A percentile compares a stretch with the other conserved stretches of the same genome.
phyloP scores from a whole-genome alignment of 768 basidiomycete genomes.

The Clitopilus passeckerianus region DNA sequence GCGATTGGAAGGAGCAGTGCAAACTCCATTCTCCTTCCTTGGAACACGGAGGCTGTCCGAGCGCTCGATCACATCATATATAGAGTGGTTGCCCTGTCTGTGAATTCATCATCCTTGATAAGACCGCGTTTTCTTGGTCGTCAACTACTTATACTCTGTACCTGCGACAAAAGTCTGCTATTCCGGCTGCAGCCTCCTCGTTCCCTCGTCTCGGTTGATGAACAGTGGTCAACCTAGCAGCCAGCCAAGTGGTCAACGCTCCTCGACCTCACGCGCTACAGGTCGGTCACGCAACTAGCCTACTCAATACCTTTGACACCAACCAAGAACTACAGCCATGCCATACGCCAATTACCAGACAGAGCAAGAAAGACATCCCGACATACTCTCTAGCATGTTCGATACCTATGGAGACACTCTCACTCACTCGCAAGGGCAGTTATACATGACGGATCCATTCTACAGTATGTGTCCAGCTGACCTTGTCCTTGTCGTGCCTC shows the following conservation, averaged over 20 bases:
- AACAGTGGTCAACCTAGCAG: conserved; percentile 8
- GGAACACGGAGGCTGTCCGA: conserved; percentile 32
- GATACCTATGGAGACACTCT: conserved; percentile 4
- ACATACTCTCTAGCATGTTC: background rate
- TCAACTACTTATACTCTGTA: conserved; percentile 4
- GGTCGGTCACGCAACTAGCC: background rate
- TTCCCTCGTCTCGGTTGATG: background rate
- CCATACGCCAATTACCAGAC: conserved; percentile 3
- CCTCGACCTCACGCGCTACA: background rate
- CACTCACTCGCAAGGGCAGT: background rate
- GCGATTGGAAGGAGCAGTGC: background rate
- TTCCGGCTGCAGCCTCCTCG: background rate
- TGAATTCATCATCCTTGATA: conserved; percentile 23
- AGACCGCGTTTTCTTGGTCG: conserved; percentile 13
- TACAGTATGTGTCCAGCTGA: background rate
- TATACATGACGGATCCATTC: background rate
- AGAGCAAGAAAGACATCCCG: conserved; percentile 4
- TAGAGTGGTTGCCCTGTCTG: conserved; percentile 22
- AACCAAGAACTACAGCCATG: conserved; percentile 9
- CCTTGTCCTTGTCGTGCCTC: background rate
- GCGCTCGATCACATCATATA: conserved; percentile 27
- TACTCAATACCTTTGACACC: background rate
- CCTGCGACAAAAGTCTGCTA: background rate
- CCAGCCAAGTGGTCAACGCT: conserved; percentile 5
- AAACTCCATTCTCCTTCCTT: conserved; percentile 7